A percentile compares a stretch with the other conserved stretches of the same genome.
Evolutionary conservation across 1,139 yeast species (phyloP).

Genomic region (Geotrichum reessii): DNA sequence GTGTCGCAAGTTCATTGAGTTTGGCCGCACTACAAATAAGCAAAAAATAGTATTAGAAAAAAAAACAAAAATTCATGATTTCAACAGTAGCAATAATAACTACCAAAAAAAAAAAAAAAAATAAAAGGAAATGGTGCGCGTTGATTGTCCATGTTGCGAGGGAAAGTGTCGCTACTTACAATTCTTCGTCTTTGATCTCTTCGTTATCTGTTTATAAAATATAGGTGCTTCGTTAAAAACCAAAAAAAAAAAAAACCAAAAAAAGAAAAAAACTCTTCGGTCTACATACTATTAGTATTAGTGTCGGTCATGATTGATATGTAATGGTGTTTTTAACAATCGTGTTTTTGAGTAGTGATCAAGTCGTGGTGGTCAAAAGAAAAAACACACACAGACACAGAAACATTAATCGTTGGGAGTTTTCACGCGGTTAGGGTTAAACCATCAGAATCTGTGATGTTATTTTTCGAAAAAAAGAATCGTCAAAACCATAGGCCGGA

Average conservation of each 20-base stretch:
- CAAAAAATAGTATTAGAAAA: no score
- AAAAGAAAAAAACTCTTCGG: no score
- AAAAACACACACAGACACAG: no score
- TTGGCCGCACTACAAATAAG: neutral
- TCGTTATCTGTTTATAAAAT: neutral
- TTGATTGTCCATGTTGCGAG: no score
- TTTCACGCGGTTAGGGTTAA: neutral
- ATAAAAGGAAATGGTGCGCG: neutral
- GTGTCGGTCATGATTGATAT: neutral
- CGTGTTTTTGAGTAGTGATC: neutral
- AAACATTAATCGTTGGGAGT: neutral
- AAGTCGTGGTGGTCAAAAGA: no score
- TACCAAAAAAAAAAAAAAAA: neutral
- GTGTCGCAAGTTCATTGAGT: constrained; percentile 11
- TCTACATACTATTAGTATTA: neutral
- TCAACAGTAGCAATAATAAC: neutral
- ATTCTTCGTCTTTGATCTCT: neutral
- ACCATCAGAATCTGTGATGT: no score
- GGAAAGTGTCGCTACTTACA: neutral
- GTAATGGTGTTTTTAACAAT: neutral
- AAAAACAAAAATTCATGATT: neutral
- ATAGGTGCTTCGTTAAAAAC: no score
- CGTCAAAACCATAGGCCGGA: no score
- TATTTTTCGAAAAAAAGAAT: no score
- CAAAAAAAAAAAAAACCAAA: neutral